Evolutionary conservation across 768 basidiomycete species (phyloP).

Genomic region (Phaffia australis): DNA sequence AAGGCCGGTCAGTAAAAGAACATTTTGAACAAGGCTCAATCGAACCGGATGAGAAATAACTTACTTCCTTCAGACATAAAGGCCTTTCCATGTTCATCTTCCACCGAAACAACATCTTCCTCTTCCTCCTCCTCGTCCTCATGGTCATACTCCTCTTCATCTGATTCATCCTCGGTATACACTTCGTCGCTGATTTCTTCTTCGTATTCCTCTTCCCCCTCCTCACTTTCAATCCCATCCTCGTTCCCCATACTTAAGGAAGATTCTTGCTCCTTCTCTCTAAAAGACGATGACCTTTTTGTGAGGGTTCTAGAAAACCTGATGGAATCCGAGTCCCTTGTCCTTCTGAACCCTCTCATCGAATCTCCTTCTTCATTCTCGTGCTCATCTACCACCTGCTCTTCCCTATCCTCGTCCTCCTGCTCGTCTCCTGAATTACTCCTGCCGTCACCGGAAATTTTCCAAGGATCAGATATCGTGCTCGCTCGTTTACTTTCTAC

Average conservation of each 20-base stretch:
- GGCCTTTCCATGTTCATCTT: conserved; percentile 44
- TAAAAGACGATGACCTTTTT: too few relatives aligned
- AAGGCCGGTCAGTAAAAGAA: not conserved
- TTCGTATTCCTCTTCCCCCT: conserved; percentile 34
- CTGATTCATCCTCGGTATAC: conserved; percentile 42
- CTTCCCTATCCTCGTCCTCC: conserved; percentile 28
- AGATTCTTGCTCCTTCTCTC: too few relatives aligned
- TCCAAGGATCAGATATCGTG: conserved; percentile 38
- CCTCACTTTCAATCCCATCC: conserved; percentile 43
- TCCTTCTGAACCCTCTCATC: not conserved
- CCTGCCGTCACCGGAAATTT: conserved; percentile 31
- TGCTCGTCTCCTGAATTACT: conserved; percentile 25
- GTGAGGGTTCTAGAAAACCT: too few relatives aligned
- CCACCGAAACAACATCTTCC: conserved; percentile 46
- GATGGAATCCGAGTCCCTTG: not conserved
- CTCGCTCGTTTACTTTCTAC: conserved; percentile 59
- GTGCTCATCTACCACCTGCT: conserved; percentile 29
- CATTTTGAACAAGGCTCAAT: not conserved
- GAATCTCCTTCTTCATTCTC: conserved; percentile 27
- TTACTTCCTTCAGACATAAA: conserved; percentile 50
- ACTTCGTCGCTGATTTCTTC: conserved; percentile 34
- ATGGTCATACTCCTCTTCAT: conserved; percentile 42
- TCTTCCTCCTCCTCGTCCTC: conserved; percentile 32
- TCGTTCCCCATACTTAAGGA: not conserved
- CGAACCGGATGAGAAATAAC: conserved; percentile 20